Percentiles rank a stretch among this genome's conserved stretches.
Evolutionary conservation across 202 grass and related monocot species (phyloP).

Genomic region (Musa balbisiana): DNA sequence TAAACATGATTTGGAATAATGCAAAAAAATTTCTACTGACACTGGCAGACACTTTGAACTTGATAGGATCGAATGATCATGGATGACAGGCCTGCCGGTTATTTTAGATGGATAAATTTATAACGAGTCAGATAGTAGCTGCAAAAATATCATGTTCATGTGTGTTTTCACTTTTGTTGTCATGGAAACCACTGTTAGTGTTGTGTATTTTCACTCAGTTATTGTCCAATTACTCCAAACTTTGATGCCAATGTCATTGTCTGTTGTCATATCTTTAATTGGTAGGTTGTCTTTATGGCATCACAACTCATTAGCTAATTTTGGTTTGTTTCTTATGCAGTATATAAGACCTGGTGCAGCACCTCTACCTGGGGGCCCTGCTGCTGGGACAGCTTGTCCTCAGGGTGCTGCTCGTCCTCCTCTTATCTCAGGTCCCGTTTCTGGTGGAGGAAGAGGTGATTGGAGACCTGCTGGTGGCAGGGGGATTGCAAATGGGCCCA

Average conservation of each 20-base stretch:
- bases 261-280: not conserved
- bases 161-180: too few species aligned
- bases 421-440: conserved; percentile 38
- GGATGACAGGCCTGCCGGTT: too few species aligned
- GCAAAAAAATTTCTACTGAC: too few species aligned
- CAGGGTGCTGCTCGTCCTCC: conserved; percentile 58
- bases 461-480: conserved; percentile 78
- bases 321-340: conserved; percentile 33
- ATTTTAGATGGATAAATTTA: too few species aligned
- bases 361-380: conserved; percentile 37
- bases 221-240: not conserved
- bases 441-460: conserved; percentile 85
- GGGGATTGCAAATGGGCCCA: conserved; percentile 40
- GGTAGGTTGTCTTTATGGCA: not conserved
- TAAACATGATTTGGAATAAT: too few species aligned
- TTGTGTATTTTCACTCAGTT: too few species aligned
- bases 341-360: conserved; percentile 70
- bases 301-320: conserved; percentile 4
- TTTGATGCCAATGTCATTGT: not conserved
- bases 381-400: conserved; percentile 38
- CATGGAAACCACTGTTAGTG: too few species aligned
- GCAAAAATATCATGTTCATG: too few species aligned
- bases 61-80: too few species aligned
- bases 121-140: too few species aligned
- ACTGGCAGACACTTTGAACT: too few species aligned